Conservation (phyloP, 2,329 filamentous ascomycete genomes). For the Diplodia seriata region DNA sequence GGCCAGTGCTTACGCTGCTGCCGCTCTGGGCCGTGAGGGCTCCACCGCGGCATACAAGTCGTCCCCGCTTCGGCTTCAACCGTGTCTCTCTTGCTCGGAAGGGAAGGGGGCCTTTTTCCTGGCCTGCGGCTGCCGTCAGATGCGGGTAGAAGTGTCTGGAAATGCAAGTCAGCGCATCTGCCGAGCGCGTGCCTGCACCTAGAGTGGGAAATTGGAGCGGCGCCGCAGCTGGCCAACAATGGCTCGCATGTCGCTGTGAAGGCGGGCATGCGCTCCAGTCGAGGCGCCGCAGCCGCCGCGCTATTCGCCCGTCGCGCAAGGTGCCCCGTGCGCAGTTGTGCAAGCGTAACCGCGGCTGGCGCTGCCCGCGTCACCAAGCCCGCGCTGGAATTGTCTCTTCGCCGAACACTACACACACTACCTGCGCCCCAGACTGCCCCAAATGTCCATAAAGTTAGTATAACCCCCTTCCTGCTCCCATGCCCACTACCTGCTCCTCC, state of each 20-base stretch:
- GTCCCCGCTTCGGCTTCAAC: not conserved
- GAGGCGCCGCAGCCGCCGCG: conserved; percentile 19
- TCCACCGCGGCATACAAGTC: not conserved
- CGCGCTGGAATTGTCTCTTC: conserved; percentile 22
- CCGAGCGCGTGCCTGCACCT: not conserved
- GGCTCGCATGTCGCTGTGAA: not conserved
- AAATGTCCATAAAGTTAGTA: conserved; percentile 52
- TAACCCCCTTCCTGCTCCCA: conserved; percentile 32
- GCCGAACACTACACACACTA: conserved; percentile 11
- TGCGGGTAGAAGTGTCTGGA: not conserved
- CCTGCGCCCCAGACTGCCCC: conserved; percentile 27
- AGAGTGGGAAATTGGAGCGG: not conserved
- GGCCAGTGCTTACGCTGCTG: conserved; percentile 7
- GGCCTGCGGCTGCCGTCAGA: not conserved
- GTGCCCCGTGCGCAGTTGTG: conserved; percentile 12
- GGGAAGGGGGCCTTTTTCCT: not conserved
- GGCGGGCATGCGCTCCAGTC: not conserved
- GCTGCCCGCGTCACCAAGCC: conserved; percentile 27
- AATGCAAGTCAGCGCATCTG: conserved; percentile 14
- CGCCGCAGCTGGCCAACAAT: conserved; percentile 16
- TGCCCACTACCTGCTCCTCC: conserved; percentile 9
- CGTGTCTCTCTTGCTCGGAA: too few relatives aligned
- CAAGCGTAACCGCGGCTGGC: conserved; percentile 29
- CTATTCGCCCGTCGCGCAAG: not conserved
- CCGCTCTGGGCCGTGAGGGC: conserved; percentile 1